These are phyloP conservation scores for button mushroom (Agaricus bisporus) DNA, from an alignment of 768 basidiomycete species.

Conservation along the genomic window DNA sequence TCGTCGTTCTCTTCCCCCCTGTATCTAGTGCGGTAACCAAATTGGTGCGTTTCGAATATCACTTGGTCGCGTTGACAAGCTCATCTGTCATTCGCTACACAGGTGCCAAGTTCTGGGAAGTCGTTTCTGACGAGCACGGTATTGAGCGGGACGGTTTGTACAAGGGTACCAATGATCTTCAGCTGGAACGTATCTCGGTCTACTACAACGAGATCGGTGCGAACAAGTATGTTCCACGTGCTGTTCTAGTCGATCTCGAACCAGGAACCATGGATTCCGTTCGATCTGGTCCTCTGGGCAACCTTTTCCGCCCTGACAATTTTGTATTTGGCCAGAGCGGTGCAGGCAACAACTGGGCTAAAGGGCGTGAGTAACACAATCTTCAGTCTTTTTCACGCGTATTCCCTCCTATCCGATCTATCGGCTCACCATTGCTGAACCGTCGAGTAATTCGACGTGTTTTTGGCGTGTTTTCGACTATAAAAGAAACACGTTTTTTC, in stretches of 20 bases:
- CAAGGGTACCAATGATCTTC: slow-evolving; percentile 90
- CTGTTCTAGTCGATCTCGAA: slow-evolving; percentile 95
- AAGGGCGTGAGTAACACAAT: slow-evolving; percentile 75
- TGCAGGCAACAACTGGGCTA: slow-evolving; percentile 99
- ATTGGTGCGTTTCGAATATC: slow-evolving; percentile 60
- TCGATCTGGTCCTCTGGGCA: slow-evolving; percentile 83
- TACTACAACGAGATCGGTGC: slow-evolving; percentile 96
- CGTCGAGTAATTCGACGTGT: slow-evolving; percentile 18
- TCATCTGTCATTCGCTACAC: slow-evolving; percentile 12
- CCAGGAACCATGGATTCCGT: slow-evolving; percentile 96
- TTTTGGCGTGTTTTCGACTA: not conserved
- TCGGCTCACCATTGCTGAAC: slow-evolving; percentile 1
- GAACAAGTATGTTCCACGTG: slow-evolving; percentile 98
- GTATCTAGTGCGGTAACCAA: slow-evolving; percentile 90
- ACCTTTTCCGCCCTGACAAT: slow-evolving; percentile 96
- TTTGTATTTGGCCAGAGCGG: slow-evolving; percentile 98
- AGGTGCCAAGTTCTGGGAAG: slow-evolving; percentile 98
- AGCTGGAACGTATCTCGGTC: slow-evolving; percentile 95
- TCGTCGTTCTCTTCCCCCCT: not conserved
- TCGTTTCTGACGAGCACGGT: slow-evolving; percentile 97
- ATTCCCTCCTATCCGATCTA: not conserved
- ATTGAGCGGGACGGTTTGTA: slow-evolving; percentile 91
- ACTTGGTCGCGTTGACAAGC: slow-evolving; percentile 14
- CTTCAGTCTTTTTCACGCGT: slow-evolving; percentile 1
- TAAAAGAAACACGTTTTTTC: slow-evolving; percentile 4